phyloP scores from a whole-genome alignment of 2,329 filamentous ascomycete genomes.

The Tolypocladium album region DNA sequence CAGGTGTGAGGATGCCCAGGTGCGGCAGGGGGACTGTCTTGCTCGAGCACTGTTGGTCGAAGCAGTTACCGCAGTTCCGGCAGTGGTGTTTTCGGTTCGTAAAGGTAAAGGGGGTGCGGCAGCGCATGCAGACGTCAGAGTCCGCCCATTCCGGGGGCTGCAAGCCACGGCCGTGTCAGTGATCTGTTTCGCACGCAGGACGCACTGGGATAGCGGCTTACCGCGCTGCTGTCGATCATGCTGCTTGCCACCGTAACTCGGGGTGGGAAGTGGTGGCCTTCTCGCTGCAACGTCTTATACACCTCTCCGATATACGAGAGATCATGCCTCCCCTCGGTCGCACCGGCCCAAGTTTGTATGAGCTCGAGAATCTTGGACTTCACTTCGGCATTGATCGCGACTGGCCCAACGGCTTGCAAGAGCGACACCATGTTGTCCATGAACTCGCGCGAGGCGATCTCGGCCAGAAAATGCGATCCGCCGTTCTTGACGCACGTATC shows the following conservation, averaged over 20 bases:
- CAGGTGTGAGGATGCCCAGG: constrained; percentile 80
- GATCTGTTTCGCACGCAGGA: too few relatives aligned
- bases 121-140: constrained; percentile 97
- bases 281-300: constrained; percentile 70
- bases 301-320: constrained; percentile 81
- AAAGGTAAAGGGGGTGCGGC: constrained; percentile 88
- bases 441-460: constrained; percentile 94
- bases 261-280: constrained; percentile 85
- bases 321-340: constrained; percentile 75
- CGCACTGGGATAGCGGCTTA: constrained; percentile 34
- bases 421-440: constrained; percentile 95
- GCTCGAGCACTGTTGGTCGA: constrained; percentile 88
- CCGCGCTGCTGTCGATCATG: constrained; percentile 95
- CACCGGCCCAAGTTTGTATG: constrained; percentile 86
- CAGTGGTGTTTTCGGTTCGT: constrained; percentile 98
- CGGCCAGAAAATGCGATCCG: constrained; percentile 83
- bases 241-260: constrained; percentile 80
- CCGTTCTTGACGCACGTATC: constrained; percentile 99
- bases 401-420: constrained; percentile 65
- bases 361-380: constrained; percentile 84
- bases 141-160: constrained; percentile 95
- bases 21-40: constrained; percentile 84
- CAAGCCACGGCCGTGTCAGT: not conserved
- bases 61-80: constrained; percentile 94
- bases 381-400: constrained; percentile 74